phyloP scores from a whole-genome alignment of 495 filamentous ascomycete species.

The Xylaria flabelliformis region DNA sequence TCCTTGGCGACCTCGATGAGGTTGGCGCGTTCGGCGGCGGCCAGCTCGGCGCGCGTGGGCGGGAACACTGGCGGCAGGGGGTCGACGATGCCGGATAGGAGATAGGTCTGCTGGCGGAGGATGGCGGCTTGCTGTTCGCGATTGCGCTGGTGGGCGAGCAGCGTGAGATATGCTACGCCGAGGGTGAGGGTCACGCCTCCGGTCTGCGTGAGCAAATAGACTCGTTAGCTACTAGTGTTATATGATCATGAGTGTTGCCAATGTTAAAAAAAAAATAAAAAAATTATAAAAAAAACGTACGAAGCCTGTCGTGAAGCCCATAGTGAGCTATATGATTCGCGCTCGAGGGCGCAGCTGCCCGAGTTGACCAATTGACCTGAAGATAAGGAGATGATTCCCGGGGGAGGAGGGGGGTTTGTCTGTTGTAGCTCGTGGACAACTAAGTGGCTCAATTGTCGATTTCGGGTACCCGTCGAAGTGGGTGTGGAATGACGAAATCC shows the following conservation, averaged over 20 bases:
- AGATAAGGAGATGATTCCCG: neutral
- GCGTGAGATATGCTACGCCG: constrained; percentile 77
- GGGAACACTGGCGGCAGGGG: constrained; percentile 51
- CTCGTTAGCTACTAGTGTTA: constrained; percentile 28
- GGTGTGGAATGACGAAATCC: constrained; percentile 34
- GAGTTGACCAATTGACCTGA: constrained; percentile 28
- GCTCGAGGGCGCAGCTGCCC: constrained; percentile 35
- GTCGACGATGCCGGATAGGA: constrained; percentile 63
- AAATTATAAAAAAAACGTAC: constrained; percentile 64
- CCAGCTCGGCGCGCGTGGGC: constrained; percentile 50
- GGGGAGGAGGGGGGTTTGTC: neutral
- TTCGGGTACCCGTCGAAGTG: neutral
- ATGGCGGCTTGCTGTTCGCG: constrained; percentile 71
- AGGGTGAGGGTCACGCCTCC: constrained; percentile 88
- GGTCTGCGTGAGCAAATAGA: constrained; percentile 55
- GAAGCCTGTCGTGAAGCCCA: constrained; percentile 85
- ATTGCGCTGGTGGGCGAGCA: constrained; percentile 74
- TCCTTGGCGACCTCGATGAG: constrained; percentile 75
- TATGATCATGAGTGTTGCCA: neutral
- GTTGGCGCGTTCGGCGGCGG: constrained; percentile 51
- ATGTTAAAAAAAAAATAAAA: constrained; percentile 33
- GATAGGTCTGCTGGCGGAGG: constrained; percentile 72
- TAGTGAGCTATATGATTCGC: constrained; percentile 42
- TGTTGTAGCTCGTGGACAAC: neutral
- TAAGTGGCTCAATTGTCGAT: neutral